A percentile compares a stretch with the other conserved stretches of the same genome.
Conservation (phyloP, 257 asterid genomes). For the Nicotiana noctiflora region DNA sequence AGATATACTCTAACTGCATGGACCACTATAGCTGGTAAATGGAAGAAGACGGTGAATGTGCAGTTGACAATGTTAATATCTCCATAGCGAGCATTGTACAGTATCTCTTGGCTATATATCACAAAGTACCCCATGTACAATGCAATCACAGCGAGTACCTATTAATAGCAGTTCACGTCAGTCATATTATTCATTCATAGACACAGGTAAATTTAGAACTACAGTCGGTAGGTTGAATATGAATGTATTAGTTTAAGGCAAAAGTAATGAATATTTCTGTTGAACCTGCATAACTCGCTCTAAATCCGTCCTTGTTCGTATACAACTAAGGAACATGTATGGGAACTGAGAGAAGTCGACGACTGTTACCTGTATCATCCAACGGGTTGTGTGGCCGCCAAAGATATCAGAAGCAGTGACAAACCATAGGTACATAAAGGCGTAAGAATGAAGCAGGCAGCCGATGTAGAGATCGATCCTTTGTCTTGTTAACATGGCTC, state of each 20-base stretch:
- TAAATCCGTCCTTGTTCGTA: no score
- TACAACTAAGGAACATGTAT: not conserved
- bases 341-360: no score
- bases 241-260: no score
- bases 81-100: not conserved
- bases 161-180: not conserved
- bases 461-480: not conserved
- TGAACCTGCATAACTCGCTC: no score
- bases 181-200: not conserved
- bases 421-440: not conserved
- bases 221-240: not conserved
- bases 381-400: not conserved
- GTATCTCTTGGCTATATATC: not conserved
- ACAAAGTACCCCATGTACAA: not conserved
- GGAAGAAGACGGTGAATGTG: not conserved
- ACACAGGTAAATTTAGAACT: not conserved
- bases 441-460: not conserved
- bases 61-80: not conserved
- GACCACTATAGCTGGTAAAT: constrained; percentile 2
- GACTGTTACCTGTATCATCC: not conserved
- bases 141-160: not conserved
- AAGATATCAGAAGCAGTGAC: not conserved
- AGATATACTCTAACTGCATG: not conserved
- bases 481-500: not conserved
- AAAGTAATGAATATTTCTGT: not conserved